Percentiles rank a stretch among this genome's conserved stretches.
phyloP scores from a whole-genome alignment of 2,329 filamentous ascomycete species.

The Stagonosporopsis chrysanthemi region DNA sequence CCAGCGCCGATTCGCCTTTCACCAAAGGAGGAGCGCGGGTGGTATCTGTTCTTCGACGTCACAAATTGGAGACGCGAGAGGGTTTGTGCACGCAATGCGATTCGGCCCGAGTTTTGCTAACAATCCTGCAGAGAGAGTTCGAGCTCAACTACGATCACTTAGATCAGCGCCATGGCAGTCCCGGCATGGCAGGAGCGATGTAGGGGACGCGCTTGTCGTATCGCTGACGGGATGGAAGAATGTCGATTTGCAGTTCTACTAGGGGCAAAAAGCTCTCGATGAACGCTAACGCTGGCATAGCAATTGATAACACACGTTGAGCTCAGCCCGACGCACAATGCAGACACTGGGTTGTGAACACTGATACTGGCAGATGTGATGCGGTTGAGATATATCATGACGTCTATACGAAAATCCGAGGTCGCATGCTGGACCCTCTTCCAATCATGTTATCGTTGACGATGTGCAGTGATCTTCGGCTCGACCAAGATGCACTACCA shows the following conservation, averaged over 20 bases:
- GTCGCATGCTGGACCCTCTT: not conserved
- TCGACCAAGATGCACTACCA: constrained; percentile 12
- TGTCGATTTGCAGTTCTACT: not conserved
- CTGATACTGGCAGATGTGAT: not conserved
- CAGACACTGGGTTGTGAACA: not conserved
- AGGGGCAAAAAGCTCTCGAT: not conserved
- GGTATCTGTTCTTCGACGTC: constrained; percentile 64
- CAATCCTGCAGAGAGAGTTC: constrained; percentile 54
- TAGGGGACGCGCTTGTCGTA: constrained; percentile 10
- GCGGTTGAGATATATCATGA: not conserved
- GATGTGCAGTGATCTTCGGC: not conserved
- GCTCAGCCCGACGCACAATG: not conserved
- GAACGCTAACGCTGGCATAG: not conserved
- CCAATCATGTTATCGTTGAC: not conserved
- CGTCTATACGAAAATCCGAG: not conserved
- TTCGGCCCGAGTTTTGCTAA: constrained; percentile 20
- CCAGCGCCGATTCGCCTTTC: constrained; percentile 54
- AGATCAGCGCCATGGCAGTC: constrained; percentile 53
- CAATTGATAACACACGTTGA: not conserved
- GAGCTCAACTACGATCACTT: constrained; percentile 61
- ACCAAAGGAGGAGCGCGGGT: constrained; percentile 58
- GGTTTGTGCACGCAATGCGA: constrained; percentile 38
- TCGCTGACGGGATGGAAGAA: not conserved
- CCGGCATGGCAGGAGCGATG: constrained; percentile 42
- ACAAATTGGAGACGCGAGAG: constrained; percentile 61